Conservation (phyloP, 1,284 basidiomycete species). For the Ganoderma sp. region DNA sequence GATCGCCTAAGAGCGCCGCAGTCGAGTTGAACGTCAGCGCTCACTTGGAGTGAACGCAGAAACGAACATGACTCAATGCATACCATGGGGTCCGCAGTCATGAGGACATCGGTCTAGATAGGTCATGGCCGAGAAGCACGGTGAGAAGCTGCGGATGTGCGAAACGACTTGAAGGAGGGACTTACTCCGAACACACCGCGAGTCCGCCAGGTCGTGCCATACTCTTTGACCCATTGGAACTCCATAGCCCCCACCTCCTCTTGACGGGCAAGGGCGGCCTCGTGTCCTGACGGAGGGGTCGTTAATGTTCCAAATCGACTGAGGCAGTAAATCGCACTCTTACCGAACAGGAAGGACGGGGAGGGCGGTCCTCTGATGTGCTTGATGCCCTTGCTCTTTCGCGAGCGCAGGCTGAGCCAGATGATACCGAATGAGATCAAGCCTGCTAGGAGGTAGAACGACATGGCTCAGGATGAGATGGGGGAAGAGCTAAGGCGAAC, state of each 20-base stretch:
- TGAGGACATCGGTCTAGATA: slow-evolving; percentile 15
- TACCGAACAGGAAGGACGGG: too few species aligned
- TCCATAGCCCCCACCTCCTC: slow-evolving; percentile 33
- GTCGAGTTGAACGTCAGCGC: background rate
- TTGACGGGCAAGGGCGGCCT: slow-evolving; percentile 28
- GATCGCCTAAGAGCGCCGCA: slow-evolving; percentile 26
- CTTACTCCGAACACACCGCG: slow-evolving; percentile 29
- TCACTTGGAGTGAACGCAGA: background rate
- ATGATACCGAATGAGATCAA: too few species aligned
- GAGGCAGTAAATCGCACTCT: too few species aligned
- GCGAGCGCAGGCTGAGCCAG: too few species aligned
- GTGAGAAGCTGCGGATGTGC: background rate
- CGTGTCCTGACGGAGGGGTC: slow-evolving; percentile 22
- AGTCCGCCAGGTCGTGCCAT: slow-evolving; percentile 33
- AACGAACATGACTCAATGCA: too few species aligned
- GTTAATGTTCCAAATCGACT: too few species aligned
- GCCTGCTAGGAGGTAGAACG: too few species aligned
- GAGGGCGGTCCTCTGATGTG: too few species aligned
- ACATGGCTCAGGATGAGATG: too few species aligned
- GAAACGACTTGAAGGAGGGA: background rate
- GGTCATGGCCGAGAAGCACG: too few species aligned
- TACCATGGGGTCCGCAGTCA: slow-evolving; percentile 30
- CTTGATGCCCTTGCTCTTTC: too few species aligned
- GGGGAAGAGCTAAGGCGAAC: too few species aligned
- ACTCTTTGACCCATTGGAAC: slow-evolving; percentile 33